These are phyloP conservation scores for Podila horticola DNA, from an alignment of 192 early-diverging fungal genomes.

Conservation along the genomic window DNA sequence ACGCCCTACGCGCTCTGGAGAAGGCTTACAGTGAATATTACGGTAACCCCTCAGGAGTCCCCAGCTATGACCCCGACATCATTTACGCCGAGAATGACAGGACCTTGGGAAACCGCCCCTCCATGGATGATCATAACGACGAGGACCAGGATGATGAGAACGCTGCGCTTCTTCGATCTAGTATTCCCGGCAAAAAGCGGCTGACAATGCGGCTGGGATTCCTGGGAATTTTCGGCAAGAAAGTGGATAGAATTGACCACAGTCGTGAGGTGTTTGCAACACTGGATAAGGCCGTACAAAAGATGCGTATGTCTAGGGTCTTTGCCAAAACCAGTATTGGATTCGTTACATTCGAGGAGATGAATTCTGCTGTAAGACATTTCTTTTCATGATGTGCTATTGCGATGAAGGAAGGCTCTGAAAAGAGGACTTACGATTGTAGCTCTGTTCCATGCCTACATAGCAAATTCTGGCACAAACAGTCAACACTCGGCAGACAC, in stretches of 20 bases:
- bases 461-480: slow-evolving; percentile 74
- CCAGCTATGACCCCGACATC: slow-evolving; percentile 68
- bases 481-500: slow-evolving; percentile 71
- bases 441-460: neutral
- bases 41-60: slow-evolving; percentile 75
- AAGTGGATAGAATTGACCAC: slow-evolving; percentile 75
- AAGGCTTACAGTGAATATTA: slow-evolving; percentile 64
- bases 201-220: slow-evolving; percentile 58
- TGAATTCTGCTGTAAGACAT: slow-evolving; percentile 70
- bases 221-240: slow-evolving; percentile 62
- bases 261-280: slow-evolving; percentile 64
- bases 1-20: slow-evolving; percentile 66
- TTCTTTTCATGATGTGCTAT: neutral
- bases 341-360: slow-evolving; percentile 82
- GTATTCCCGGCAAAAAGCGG: slow-evolving; percentile 11
- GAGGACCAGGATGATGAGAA: slow-evolving; percentile 10
- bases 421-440: neutral
- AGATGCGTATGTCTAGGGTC: slow-evolving; percentile 56
- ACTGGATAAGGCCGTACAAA: slow-evolving; percentile 62
- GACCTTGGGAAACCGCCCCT: neutral
- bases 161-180: slow-evolving; percentile 4
- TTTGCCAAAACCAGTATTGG: slow-evolving; percentile 66
- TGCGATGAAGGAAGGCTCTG: neutral
- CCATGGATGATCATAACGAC: neutral
- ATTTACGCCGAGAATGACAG: slow-evolving; percentile 46